Evolutionary conservation across 176 grass and related monocot genomes (phyloP).

Genomic region (Oryza meyeriana): DNA sequence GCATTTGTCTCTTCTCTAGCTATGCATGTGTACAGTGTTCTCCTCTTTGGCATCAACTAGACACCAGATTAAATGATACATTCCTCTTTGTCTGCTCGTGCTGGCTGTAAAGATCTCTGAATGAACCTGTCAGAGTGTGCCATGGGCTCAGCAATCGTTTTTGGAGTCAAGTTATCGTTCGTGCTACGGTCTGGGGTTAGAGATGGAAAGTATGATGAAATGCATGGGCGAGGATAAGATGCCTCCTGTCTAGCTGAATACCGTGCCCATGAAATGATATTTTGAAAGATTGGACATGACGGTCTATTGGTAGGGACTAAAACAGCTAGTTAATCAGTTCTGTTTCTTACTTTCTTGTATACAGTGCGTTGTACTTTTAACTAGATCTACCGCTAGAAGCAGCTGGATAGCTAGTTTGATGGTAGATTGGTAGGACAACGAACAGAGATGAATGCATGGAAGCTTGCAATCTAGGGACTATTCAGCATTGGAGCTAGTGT

Average conservation of each 20-base stretch:
- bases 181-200: background rate
- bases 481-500: background rate
- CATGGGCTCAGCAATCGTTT: conserved; percentile 10
- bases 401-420: background rate
- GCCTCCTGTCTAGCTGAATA: conserved; percentile 17
- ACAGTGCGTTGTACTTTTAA: background rate
- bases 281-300: background rate
- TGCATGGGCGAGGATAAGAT: conserved; percentile 15
- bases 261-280: conserved; percentile 7
- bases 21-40: background rate
- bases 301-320: background rate
- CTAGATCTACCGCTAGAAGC: background rate
- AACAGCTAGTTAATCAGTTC: background rate
- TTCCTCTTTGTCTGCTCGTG: conserved; percentile 23
- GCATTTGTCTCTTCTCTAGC: conserved; percentile 40
- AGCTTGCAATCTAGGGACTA: background rate
- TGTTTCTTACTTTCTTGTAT: background rate
- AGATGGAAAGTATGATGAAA: background rate
- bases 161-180: background rate
- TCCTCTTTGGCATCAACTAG: conserved; percentile 14
- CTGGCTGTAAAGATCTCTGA: conserved; percentile 13
- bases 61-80: conserved; percentile 16
- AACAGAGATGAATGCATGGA: background rate
- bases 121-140: conserved; percentile 27
- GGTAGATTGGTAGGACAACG: background rate